Percentiles rank a stretch among this genome's conserved stretches.
Conservation (phyloP, 768 basidiomycete genomes). For the Mycena maculata region DNA sequence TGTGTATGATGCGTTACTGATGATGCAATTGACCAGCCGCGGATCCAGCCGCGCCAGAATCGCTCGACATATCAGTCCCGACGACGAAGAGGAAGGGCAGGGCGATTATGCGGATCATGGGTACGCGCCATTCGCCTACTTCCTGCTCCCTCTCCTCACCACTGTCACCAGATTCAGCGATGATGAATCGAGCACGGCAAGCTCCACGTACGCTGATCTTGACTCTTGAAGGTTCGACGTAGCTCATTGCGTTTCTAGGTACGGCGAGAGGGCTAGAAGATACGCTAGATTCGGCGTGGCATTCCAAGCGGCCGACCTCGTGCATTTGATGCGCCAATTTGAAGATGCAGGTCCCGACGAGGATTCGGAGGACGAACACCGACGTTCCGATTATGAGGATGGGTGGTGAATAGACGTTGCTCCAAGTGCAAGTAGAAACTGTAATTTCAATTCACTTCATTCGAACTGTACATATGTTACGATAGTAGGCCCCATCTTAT, state of each 20-base stretch:
- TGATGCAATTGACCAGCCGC: too few species aligned
- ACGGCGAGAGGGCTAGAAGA: neutral
- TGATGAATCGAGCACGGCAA: neutral
- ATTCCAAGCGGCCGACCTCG: neutral
- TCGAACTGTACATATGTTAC: neutral
- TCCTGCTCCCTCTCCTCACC: neutral
- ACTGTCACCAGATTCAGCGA: neutral
- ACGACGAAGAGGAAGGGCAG: neutral
- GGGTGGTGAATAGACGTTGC: neutral
- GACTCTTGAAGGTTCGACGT: too few species aligned
- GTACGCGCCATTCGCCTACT: neutral
- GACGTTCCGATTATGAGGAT: neutral
- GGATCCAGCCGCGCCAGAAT: neutral
- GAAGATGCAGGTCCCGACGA: neutral
- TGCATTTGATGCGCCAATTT: slow-evolving; percentile 6
- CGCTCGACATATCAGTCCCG: neutral
- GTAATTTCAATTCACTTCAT: neutral
- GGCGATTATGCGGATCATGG: neutral
- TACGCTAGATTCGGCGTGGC: neutral
- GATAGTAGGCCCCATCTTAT: neutral
- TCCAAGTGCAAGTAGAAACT: neutral
- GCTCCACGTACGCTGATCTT: neutral
- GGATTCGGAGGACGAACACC: neutral
- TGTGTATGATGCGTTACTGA: neutral
- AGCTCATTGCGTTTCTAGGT: neutral